phyloP scores from a whole-genome alignment of 192 early-diverging fungal species.

The Backusella psychrophila region DNA sequence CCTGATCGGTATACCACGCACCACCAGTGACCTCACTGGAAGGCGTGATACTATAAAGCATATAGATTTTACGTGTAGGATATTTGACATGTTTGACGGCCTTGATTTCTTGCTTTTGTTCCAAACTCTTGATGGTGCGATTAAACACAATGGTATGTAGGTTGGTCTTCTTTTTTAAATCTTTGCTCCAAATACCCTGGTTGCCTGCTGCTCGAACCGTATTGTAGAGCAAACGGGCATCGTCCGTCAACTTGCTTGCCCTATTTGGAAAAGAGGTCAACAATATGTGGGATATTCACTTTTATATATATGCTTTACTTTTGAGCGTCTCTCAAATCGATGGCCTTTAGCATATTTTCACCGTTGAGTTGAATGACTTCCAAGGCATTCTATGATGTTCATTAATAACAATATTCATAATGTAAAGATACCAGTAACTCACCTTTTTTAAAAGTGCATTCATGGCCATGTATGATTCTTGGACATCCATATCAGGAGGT shows the following conservation, averaged over 20 bases:
- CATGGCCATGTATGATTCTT: conserved; percentile 23
- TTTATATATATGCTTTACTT: not conserved
- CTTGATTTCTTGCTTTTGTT: conserved; percentile 82
- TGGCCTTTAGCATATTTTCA: conserved; percentile 26
- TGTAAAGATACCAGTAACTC: not conserved
- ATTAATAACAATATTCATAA: too few relatives aligned
- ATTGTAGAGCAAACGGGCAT: conserved; percentile 80
- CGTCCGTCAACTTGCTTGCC: conserved; percentile 51
- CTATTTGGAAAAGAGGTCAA: not conserved
- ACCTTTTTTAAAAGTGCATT: conserved; percentile 29
- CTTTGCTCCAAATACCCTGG: conserved; percentile 83
- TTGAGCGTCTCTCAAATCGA: conserved; percentile 27
- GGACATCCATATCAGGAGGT: conserved; percentile 24
- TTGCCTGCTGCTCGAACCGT: conserved; percentile 77
- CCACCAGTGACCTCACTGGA: conserved; percentile 90
- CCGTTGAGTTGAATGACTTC: conserved; percentile 24
- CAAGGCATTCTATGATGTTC: conserved; percentile 17
- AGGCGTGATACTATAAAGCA: conserved; percentile 81
- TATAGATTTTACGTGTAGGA: conserved; percentile 87
- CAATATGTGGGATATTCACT: too few relatives aligned
- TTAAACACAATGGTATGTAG: conserved; percentile 73
- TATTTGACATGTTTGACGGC: conserved; percentile 87
- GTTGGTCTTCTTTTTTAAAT: conserved; percentile 76
- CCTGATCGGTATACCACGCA: conserved; percentile 91
- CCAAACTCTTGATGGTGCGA: conserved; percentile 74